Conservation (phyloP, 2,329 filamentous ascomycete genomes). For the Cercospora sojina region DNA sequence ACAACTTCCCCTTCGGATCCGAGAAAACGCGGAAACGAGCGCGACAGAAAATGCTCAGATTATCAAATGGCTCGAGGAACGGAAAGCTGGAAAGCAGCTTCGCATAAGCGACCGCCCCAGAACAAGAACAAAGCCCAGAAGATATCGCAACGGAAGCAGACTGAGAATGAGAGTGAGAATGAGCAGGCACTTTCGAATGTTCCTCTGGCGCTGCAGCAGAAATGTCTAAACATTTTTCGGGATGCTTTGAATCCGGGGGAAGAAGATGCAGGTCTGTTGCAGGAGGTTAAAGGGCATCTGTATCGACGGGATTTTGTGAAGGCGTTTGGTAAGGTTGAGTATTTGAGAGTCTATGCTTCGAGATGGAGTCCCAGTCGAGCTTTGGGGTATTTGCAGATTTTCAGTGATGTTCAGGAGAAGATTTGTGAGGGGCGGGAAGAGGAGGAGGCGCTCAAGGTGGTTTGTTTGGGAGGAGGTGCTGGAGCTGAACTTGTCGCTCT, state of each 20-base stretch:
- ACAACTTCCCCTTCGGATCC: neutral
- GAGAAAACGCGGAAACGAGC: neutral
- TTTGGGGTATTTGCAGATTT: conserved; percentile 71
- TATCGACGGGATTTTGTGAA: conserved; percentile 79
- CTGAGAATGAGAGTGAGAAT: neutral
- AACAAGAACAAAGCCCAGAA: conserved; percentile 1
- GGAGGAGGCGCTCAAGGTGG: conserved; percentile 39
- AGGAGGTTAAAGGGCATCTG: conserved; percentile 80
- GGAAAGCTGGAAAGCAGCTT: conserved; percentile 16
- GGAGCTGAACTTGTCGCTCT: conserved; percentile 67
- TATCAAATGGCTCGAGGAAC: conserved; percentile 23
- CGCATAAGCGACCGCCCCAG: conserved; percentile 7
- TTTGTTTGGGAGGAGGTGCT: conserved; percentile 64
- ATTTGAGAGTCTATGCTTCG: conserved; percentile 79
- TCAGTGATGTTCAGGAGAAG: conserved; percentile 42
- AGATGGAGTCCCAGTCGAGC: conserved; percentile 88
- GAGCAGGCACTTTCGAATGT: neutral
- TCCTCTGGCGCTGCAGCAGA: conserved; percentile 57
- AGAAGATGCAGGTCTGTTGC: conserved; percentile 54
- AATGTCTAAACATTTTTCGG: conserved; percentile 71
- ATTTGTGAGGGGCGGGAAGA: neutral
- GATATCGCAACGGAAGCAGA: neutral
- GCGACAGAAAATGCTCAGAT: neutral
- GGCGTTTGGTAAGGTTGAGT: conserved; percentile 71
- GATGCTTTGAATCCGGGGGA: conserved; percentile 49